phyloP scores from a whole-genome alignment of 495 filamentous ascomycete species.

The Chaetomidium leptoderma region DNA sequence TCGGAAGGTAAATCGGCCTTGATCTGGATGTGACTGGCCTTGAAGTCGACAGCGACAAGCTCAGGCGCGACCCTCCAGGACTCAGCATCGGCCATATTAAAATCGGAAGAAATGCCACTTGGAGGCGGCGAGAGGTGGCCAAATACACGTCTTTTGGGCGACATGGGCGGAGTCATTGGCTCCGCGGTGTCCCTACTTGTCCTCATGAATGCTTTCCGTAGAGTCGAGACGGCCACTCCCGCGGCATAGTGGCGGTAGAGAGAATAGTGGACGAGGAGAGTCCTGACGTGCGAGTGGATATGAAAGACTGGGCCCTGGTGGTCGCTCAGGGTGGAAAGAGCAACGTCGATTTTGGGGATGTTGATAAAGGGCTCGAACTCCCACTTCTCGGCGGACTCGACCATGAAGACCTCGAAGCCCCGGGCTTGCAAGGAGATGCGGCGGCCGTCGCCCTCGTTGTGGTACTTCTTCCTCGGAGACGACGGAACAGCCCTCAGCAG shows the following conservation, averaged over 20 bases:
- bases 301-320: constrained; percentile 81
- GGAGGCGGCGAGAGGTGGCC: constrained; percentile 37
- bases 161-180: constrained; percentile 21
- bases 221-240: constrained; percentile 70
- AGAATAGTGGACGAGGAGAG: constrained; percentile 80
- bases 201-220: constrained; percentile 68
- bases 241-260: constrained; percentile 92
- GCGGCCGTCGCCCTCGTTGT: constrained; percentile 71
- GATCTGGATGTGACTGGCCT: constrained; percentile 72
- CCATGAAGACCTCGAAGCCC: constrained; percentile 81
- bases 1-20: constrained; percentile 84
- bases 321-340: constrained; percentile 79
- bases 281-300: constrained; percentile 73
- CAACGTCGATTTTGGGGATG: constrained; percentile 81
- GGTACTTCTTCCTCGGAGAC: constrained; percentile 54
- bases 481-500: constrained; percentile 54
- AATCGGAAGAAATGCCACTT: constrained; percentile 21
- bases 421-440: constrained; percentile 74
- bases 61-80: constrained; percentile 45
- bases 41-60: constrained; percentile 75
- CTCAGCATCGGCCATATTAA: constrained; percentile 33
- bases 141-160: constrained; percentile 29
- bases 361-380: constrained; percentile 82
- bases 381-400: constrained; percentile 79
- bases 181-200: constrained; percentile 33